These are phyloP conservation scores for Nitzschia inconspicua DNA, from an alignment of 108 stramenopile species.

Conservation along the genomic window DNA sequence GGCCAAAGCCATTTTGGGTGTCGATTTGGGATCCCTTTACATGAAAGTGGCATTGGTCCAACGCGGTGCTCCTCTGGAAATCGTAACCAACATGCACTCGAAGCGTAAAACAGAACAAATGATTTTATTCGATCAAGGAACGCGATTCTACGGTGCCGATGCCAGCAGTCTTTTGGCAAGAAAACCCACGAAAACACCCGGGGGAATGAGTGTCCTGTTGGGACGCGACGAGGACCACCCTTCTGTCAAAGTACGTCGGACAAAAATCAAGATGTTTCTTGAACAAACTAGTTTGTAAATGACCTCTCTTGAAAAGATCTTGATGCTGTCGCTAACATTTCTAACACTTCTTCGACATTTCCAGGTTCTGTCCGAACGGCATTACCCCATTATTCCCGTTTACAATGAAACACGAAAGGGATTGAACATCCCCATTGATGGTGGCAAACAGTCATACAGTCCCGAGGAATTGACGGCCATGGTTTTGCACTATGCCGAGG, in stretches of 20 bases:
- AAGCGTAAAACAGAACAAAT: constrained; percentile 99
- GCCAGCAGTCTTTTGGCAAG: constrained; percentile 84
- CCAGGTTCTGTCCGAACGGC: constrained; percentile 66
- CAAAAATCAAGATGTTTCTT: too few relatives aligned
- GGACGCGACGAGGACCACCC: constrained; percentile 86
- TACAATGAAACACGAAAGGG: constrained; percentile 86
- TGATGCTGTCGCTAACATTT: not conserved
- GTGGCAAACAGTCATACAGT: constrained; percentile 56
- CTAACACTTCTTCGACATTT: not conserved
- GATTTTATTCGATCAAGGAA: constrained; percentile 93
- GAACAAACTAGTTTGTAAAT: too few relatives aligned
- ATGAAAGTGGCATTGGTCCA: constrained; percentile 99
- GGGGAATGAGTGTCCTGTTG: constrained; percentile 73
- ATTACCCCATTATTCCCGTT: constrained; percentile 63
- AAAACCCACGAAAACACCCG: constrained; percentile 89
- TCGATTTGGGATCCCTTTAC: constrained; percentile 96
- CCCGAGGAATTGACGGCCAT: constrained; percentile 98
- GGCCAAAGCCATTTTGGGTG: constrained; percentile 92
- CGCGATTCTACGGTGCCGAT: constrained; percentile 94
- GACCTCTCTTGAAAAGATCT: not conserved
- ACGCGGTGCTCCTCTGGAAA: constrained; percentile 95
- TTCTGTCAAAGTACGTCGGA: constrained; percentile 60
- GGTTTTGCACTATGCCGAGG: constrained; percentile 91
- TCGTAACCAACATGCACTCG: constrained; percentile 97
- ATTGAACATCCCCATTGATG: constrained; percentile 61